Evolutionary conservation across 176 grass and related monocot genomes (phyloP), one percentile per base, ranked within the genome.

Genomic region (Typha latifolia): DNA sequence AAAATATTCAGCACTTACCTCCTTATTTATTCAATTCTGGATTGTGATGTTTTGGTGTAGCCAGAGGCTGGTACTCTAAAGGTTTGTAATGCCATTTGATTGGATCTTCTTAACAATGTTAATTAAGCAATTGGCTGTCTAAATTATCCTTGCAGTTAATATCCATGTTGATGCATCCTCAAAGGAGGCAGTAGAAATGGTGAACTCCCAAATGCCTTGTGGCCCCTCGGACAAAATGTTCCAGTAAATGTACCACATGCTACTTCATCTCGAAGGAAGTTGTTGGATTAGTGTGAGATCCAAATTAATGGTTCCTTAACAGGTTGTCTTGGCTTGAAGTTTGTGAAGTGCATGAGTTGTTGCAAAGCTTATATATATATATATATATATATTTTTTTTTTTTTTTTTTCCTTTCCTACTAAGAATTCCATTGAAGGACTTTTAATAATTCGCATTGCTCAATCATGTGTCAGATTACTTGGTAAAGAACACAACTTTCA

Each of bases 211-310:
- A 50, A 62, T 82, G 74, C 62, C 75, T 67, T 82, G 74, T 86
- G 79, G 79, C 75, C 84, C 75, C 78, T 24, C 52, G 62, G 84
- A 79, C 79, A 86, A 70, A 56, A 74, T 86, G 69, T 74, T 81
- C 67, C 61, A 4, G 21, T 34, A 15, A 64, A 70, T 75, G 73
- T 71, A 67, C 66, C 14, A 43, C 63, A 81, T 32, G 61, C 68
- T 77, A 74, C 70, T 73, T 50, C 77, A 53, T 12, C 51, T 50
- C 24, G 14, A 29, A 13, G 32, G 53, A 32, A 79, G 49, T 62
- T 49, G 37, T 49, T 48, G 15, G 16, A 61, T 55, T 55, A 72
- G 34, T 49, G 29, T 62, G 56, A 63, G 70, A 74, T 69, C 64
- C 13, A 26, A 34, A 64, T 64, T 64, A 72, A n/a, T 78, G 31